phyloP scores from a whole-genome alignment of 208 protist species.

The Wallacemonas sp. region DNA sequence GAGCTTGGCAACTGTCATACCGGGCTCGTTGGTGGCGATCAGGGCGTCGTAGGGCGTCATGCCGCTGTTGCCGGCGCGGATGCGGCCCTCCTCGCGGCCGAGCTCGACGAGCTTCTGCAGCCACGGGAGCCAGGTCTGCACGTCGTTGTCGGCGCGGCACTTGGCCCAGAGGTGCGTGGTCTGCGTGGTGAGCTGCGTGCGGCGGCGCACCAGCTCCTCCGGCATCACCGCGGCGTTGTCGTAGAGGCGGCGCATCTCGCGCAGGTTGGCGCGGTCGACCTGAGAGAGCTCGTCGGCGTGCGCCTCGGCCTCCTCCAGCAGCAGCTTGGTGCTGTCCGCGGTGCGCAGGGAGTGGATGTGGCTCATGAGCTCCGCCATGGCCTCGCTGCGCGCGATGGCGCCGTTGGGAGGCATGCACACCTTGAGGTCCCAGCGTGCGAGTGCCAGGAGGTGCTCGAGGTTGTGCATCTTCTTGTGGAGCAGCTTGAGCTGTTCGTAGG shows the following conservation, averaged over 20 bases:
- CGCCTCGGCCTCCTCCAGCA: conserved; percentile 46
- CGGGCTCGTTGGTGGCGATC: conserved; percentile 83
- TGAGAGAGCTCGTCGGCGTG: conserved; percentile 30
- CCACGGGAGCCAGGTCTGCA: conserved; percentile 55
- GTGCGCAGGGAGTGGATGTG: conserved; percentile 56
- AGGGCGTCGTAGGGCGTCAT: conserved; percentile 75
- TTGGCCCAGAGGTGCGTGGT: conserved; percentile 67
- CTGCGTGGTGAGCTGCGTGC: conserved; percentile 49
- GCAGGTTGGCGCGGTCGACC: conserved; percentile 66
- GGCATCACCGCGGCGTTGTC: conserved; percentile 44
- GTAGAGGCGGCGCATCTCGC: conserved; percentile 59
- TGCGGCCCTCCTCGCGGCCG: conserved; percentile 59
- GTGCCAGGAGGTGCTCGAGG: conserved; percentile 45
- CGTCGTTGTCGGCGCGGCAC: conserved; percentile 72
- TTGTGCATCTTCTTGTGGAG: conserved; percentile 38
- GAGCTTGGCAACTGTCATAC: conserved; percentile 54
- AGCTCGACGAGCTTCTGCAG: conserved; percentile 80
- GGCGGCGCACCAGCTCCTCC: conserved; percentile 56
- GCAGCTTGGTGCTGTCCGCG: conserved; percentile 30
- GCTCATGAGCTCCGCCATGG: conserved; percentile 49
- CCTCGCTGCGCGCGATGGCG: conserved; percentile 54
- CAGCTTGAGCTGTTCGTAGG: conserved; percentile 15
- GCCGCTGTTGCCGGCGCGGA: conserved; percentile 44
- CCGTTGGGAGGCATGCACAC: conserved; percentile 81
- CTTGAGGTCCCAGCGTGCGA: conserved; percentile 74